Conservation (phyloP, 805 yeast genomes). For the Nakazawaea ishiwadae region DNA sequence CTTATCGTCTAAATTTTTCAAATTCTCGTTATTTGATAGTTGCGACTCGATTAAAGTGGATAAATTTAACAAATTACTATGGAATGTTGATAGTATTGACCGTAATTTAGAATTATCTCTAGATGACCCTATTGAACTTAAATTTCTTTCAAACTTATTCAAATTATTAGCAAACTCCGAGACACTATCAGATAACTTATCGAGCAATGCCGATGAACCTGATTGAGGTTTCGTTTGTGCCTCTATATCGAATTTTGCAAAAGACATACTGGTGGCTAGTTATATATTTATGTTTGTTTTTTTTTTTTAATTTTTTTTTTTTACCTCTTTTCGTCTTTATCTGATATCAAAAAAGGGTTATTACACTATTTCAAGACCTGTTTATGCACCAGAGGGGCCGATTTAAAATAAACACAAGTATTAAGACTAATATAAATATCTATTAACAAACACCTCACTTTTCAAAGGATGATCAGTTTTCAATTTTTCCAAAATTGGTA, state of each 20-base stretch:
- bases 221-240: too few species aligned
- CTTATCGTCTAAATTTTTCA: constrained; percentile 17
- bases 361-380: too few species aligned
- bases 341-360: too few species aligned
- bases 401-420: too few species aligned
- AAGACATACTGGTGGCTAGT: constrained; percentile 34
- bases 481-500: constrained; percentile 4
- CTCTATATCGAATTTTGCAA: constrained; percentile 48
- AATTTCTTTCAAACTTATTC: constrained; percentile 43
- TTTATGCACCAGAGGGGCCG: too few species aligned
- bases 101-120: constrained; percentile 39
- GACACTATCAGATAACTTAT: constrained; percentile 30
- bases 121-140: constrained; percentile 47
- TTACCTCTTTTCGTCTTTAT: background rate
- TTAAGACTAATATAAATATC: constrained; percentile 1
- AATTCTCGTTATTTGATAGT: constrained; percentile 6
- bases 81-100: constrained; percentile 17
- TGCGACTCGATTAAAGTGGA: background rate
- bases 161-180: constrained; percentile 45
- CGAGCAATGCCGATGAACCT: background rate
- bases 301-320: background rate
- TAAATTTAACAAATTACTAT: constrained; percentile 15
- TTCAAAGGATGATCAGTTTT: constrained; percentile 2
- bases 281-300: background rate
- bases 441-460: constrained; percentile 6